phyloP scores from a whole-genome alignment of 176 grass and related monocot species.

The Oryza officinalis region DNA sequence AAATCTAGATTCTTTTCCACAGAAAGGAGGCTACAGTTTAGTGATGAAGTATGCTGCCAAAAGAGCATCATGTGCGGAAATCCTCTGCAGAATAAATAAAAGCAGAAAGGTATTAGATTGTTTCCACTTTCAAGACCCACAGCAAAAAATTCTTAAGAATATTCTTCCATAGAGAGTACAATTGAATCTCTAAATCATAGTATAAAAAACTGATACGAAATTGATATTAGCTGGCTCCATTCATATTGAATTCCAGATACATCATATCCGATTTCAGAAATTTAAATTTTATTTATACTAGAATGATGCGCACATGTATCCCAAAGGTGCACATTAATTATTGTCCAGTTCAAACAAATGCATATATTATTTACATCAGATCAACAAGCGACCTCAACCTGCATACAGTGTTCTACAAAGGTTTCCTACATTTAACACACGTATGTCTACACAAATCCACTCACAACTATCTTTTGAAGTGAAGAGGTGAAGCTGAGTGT shows the following conservation, averaged over 20 bases:
- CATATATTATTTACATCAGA: background rate
- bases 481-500: background rate
- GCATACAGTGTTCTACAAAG: background rate
- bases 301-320: background rate
- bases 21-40: background rate
- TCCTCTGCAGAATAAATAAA: constrained; percentile 50
- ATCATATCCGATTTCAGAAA: background rate
- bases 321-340: background rate
- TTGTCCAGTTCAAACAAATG: background rate
- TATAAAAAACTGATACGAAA: background rate
- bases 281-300: background rate
- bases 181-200: background rate
- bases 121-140: constrained; percentile 3
- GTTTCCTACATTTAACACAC: background rate
- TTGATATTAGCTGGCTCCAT: constrained; percentile 1
- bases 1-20: constrained; percentile 13
- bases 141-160: background rate
- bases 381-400: background rate
- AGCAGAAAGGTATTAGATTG: constrained; percentile 7
- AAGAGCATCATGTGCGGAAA: constrained; percentile 70
- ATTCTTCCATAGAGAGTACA: background rate
- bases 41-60: constrained; percentile 55
- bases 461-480: background rate
- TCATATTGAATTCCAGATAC: background rate
- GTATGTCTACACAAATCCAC: background rate